Evolutionary conservation across 108 stramenopile genomes (phyloP).

Genomic region (Nitzschia inconspicua): DNA sequence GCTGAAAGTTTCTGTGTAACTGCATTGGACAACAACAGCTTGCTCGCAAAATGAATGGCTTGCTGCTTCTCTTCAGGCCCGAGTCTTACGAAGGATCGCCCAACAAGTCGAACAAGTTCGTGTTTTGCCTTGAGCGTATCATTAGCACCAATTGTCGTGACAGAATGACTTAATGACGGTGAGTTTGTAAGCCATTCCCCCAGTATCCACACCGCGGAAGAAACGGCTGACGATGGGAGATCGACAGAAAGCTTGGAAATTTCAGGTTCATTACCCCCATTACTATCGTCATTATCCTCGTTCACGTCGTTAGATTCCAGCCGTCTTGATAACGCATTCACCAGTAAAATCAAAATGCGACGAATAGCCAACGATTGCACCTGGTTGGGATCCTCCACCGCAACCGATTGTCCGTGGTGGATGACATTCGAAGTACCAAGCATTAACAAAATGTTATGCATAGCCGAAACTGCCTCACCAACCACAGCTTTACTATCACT

Average conservation of each 20-base stretch:
- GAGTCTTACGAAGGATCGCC: constrained; percentile 64
- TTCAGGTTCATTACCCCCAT: constrained; percentile 41
- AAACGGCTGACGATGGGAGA: constrained; percentile 54
- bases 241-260: constrained; percentile 25
- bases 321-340: constrained; percentile 39
- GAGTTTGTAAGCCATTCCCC: constrained; percentile 60
- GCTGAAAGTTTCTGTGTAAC: too few relatives aligned
- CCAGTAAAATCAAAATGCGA: constrained; percentile 68
- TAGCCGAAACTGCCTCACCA: constrained; percentile 85
- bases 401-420: constrained; percentile 22
- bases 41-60: constrained; percentile 89
- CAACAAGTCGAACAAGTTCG: constrained; percentile 87
- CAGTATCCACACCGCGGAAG: constrained; percentile 68
- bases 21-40: constrained; percentile 46
- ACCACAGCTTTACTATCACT: constrained; percentile 73
- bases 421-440: constrained; percentile 13
- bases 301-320: constrained; percentile 4
- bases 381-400: constrained; percentile 56
- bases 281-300: constrained; percentile 32
- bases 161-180: constrained; percentile 13
- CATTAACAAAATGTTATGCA: constrained; percentile 86
- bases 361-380: constrained; percentile 55
- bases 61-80: constrained; percentile 83
- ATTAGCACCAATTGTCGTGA: constrained; percentile 14
- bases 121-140: constrained; percentile 38